Conservation (phyloP, 768 basidiomycete genomes). For the Termitomyces titanicus region DNA sequence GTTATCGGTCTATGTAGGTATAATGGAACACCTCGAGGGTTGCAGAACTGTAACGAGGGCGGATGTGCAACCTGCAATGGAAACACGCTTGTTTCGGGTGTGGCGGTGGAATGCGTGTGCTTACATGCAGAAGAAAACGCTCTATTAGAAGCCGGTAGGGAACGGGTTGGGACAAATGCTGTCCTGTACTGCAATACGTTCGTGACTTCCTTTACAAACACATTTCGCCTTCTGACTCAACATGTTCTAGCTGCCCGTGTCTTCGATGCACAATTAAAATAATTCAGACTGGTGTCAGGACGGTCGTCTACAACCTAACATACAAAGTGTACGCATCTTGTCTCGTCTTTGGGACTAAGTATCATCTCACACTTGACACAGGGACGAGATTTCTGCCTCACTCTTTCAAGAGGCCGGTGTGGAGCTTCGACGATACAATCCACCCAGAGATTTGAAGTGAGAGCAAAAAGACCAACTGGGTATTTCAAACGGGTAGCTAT, state of each 20-base stretch:
- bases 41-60: conserved; percentile 88
- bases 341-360: not conserved
- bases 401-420: conserved; percentile 83
- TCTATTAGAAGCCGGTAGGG: conserved; percentile 88
- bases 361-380: conserved; percentile 23
- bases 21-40: conserved; percentile 92
- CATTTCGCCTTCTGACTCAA: not conserved
- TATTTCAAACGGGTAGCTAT: not conserved
- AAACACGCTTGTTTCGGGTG: conserved; percentile 37
- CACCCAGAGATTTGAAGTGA: conserved; percentile 25
- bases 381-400: conserved; percentile 78
- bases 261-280: conserved; percentile 97
- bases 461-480: conserved; percentile 1
- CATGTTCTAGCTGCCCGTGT: conserved; percentile 80
- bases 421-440: conserved; percentile 68
- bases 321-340: conserved; percentile 82
- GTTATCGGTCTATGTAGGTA: conserved; percentile 50
- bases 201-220: conserved; percentile 20
- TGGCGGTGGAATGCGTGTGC: conserved; percentile 81
- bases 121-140: conserved; percentile 99
- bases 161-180: conserved; percentile 76
- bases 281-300: conserved; percentile 88
- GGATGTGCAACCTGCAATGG: conserved; percentile 84
- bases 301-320: conserved; percentile 90
- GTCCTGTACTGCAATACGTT: conserved; percentile 99